Evolutionary conservation across 2,329 filamentous ascomycete species (phyloP), one percentile per base, ranked within the genome.

Genomic region (Sordariomycetes sp.): DNA sequence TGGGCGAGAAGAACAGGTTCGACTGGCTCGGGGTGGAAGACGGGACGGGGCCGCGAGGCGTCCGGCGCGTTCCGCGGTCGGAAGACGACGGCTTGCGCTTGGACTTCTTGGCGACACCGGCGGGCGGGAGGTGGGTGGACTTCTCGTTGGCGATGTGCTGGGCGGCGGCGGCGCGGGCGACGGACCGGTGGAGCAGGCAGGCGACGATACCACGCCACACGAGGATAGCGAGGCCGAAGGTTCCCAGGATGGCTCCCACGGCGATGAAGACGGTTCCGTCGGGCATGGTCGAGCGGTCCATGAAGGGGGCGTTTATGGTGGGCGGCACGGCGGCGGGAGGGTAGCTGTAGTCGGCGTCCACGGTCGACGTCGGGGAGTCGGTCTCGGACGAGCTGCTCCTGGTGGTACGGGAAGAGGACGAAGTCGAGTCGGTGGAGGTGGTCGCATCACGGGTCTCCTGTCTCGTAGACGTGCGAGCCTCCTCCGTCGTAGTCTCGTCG

Each of bases 241-340:
- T 87, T 18, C 90, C 94, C 7, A 99, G 81, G 32, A 90, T 87
- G 28, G 91, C 88, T 53, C 94, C 94, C 1, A 97, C 94, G 24
- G 86, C 88, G 66, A 99, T 99, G 75, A 99, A 99, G 60, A 99
- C 88, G 3, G 93, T 97, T 58, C 94, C 94, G 67, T 97, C 89
- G 2, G 94, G 94, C 12, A 92, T 78, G 57, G 74, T 86, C 1
- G 91, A 95, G 66, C 87, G 85, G 68, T 92, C 87, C 90, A 97
- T 96, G 69, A 90, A 99, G 18, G 93, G 91, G 5, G 94, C 94
- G 67, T 87, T 83, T 46, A 82, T 79, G 3, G 89, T 96, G 28
- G 91, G 88, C 8, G 94, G 94, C 2, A 97, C 86, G 28, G 84
- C 81, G 3, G 90, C 79, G 1, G 88, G 74, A 5, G 92, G 89